Percentiles rank a stretch among this genome's conserved stretches.
These are phyloP conservation scores for Penicillium steckii DNA, from an alignment of 495 filamentous ascomycete species.

Conservation along the genomic window DNA sequence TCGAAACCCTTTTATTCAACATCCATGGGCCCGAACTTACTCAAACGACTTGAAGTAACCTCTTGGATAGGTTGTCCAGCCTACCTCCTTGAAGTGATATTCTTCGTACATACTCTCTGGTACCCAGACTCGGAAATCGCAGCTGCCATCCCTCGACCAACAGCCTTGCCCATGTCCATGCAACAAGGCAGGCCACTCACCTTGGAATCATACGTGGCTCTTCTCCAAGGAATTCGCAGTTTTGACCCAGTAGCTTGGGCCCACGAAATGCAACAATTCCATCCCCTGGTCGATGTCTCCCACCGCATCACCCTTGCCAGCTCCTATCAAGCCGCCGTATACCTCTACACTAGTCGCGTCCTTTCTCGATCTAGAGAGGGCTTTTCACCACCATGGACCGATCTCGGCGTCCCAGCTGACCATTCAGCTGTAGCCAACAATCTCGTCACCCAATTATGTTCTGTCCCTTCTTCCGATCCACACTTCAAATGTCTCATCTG, in stretches of 20 bases:
- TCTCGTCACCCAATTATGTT: conserved; percentile 38
- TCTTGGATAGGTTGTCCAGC: conserved; percentile 49
- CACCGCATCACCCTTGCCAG: conserved; percentile 42
- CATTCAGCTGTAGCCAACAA: conserved; percentile 34
- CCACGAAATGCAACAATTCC: conserved; percentile 41
- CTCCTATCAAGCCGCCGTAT: conserved; percentile 44
- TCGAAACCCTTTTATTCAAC: conserved; percentile 45
- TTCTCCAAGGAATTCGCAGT: conserved; percentile 43
- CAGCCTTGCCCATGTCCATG: conserved; percentile 27
- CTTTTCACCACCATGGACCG: conserved; percentile 26
- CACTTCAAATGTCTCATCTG: conserved; percentile 52
- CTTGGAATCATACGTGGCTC: conserved; percentile 32
- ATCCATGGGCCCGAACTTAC: conserved; percentile 38
- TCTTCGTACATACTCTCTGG: conserved; percentile 45
- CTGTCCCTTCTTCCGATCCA: conserved; percentile 36
- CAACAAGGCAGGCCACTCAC: conserved; percentile 26
- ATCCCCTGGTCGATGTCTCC: conserved; percentile 36
- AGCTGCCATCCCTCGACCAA: conserved; percentile 26
- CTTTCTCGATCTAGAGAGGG: conserved; percentile 34
- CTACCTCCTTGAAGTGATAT: conserved; percentile 47
- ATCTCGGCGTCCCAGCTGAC: conserved; percentile 32
- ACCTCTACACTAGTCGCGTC: conserved; percentile 46
- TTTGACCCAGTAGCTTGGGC: conserved; percentile 46
- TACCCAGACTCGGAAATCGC: conserved; percentile 31
- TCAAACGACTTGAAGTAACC: conserved; percentile 47